Percentiles rank a stretch among this genome's conserved stretches.
phyloP scores from a whole-genome alignment of 164 flowering plant genomes.

The Liquidambar formosana region DNA sequence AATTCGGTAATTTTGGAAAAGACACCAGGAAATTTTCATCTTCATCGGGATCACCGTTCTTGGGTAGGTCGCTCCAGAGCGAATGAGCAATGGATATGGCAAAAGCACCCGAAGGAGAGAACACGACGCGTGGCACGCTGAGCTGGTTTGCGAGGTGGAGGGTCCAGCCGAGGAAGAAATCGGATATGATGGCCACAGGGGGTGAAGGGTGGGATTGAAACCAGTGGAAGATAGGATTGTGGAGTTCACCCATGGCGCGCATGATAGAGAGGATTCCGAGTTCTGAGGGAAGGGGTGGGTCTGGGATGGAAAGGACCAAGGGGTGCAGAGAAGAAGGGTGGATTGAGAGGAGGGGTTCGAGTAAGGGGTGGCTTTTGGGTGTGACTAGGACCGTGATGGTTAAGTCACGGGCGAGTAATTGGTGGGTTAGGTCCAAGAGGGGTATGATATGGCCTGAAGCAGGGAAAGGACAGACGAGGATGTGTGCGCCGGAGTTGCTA shows the following conservation, averaged over 20 bases:
- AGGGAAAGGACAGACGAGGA: slow-evolving; percentile 21
- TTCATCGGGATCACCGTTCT: neutral
- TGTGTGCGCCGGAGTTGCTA: neutral
- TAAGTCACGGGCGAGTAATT: slow-evolving; percentile 21
- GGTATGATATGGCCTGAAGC: slow-evolving; percentile 26
- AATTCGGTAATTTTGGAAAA: neutral
- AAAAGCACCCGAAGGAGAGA: slow-evolving; percentile 42
- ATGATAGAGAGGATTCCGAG: neutral
- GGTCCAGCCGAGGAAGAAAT: slow-evolving; percentile 49
- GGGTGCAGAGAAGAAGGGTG: slow-evolving; percentile 25
- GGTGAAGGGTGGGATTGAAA: slow-evolving; percentile 28
- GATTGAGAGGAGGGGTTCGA: slow-evolving; percentile 22
- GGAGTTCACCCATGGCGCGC: slow-evolving; percentile 13
- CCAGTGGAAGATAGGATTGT: slow-evolving; percentile 23
- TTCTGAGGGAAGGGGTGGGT: neutral
- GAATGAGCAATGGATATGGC: neutral
- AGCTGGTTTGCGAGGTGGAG: slow-evolving; percentile 29
- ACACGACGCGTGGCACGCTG: slow-evolving; percentile 31
- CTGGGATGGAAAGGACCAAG: slow-evolving; percentile 30
- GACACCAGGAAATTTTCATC: neutral
- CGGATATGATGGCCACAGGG: slow-evolving; percentile 31
- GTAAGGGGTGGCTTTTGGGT: slow-evolving; percentile 30
- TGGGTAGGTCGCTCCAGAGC: slow-evolving; percentile 17
- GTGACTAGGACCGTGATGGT: slow-evolving; percentile 31
- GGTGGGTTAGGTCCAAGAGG: slow-evolving; percentile 25